These are phyloP conservation scores for Russula foetens DNA, from an alignment of 768 basidiomycete genomes.

Conservation along the genomic window DNA sequence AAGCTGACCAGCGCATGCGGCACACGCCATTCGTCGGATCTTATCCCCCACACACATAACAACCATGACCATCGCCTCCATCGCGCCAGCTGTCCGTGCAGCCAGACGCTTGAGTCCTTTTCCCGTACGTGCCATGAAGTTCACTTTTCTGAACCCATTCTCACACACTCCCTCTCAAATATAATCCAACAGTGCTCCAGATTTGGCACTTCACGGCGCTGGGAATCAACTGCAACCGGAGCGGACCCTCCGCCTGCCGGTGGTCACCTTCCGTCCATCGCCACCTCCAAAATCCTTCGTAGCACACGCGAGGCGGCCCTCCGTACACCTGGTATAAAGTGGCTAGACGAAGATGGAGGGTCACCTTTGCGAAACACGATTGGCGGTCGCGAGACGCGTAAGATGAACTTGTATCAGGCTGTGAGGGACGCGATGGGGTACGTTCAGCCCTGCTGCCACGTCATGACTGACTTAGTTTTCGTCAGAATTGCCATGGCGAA, in stretches of 20 bases:
- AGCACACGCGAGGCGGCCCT: constrained; percentile 62
- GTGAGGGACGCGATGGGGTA: constrained; percentile 86
- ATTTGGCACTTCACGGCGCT: constrained; percentile 10
- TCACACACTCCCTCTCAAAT: not conserved
- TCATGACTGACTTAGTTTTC: not conserved
- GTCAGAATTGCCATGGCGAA: constrained; percentile 71
- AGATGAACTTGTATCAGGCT: constrained; percentile 95
- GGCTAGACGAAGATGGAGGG: constrained; percentile 52
- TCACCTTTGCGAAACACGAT: constrained; percentile 39
- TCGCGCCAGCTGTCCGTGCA: constrained; percentile 18
- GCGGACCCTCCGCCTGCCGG: constrained; percentile 68
- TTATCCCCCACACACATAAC: constrained; percentile 19
- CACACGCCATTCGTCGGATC: constrained; percentile 25
- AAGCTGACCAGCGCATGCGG: no score
- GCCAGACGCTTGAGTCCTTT: constrained; percentile 9
- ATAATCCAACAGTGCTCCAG: not conserved
- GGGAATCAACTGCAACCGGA: constrained; percentile 32
- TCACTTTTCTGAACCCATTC: not conserved
- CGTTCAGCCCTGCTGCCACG: constrained; percentile 12
- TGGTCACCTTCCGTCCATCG: constrained; percentile 66
- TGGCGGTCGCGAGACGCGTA: constrained; percentile 79
- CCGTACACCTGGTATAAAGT: constrained; percentile 63
- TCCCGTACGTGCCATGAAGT: constrained; percentile 1
- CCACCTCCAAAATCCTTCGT: constrained; percentile 57
- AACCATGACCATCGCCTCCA: constrained; percentile 24